Conservation (phyloP, 768 basidiomycete species). For the Postia placenta region DNA sequence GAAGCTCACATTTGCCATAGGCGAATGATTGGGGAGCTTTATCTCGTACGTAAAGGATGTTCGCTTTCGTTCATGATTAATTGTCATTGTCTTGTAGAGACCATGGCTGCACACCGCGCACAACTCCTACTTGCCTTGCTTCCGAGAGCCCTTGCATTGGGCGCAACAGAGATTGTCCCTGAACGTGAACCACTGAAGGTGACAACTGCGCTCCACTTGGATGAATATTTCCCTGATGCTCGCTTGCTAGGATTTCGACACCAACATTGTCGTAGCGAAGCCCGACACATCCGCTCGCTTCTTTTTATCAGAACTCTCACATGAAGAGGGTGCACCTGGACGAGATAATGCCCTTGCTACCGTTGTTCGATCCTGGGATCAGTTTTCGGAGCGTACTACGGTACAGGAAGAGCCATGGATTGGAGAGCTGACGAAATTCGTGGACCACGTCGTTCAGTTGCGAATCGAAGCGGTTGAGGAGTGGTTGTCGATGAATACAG, state of each 20-base stretch:
- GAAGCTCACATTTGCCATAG: constrained; percentile 23
- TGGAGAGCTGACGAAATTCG: constrained; percentile 28
- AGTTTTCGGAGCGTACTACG: constrained; percentile 26
- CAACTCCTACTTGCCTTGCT: constrained; percentile 37
- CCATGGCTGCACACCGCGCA: constrained; percentile 22
- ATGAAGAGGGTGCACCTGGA: constrained; percentile 8
- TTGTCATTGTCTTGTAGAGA: too few relatives aligned
- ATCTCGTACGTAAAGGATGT: constrained; percentile 40
- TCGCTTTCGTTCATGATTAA: too few relatives aligned
- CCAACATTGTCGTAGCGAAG: constrained; percentile 32
- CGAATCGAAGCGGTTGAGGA: constrained; percentile 41
- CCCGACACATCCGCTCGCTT: constrained; percentile 34
- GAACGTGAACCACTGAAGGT: constrained; percentile 48
- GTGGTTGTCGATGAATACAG: constrained; percentile 47
- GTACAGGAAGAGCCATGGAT: constrained; percentile 38
- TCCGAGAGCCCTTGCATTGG: constrained; percentile 41
- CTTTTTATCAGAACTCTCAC: constrained; percentile 20
- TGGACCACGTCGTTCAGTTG: constrained; percentile 33
- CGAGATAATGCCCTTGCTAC: constrained; percentile 22
- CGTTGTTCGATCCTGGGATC: constrained; percentile 26
- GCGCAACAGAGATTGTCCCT: constrained; percentile 39
- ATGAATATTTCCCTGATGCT: background rate
- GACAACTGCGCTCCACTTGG: too few relatives aligned
- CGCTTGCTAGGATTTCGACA: constrained; percentile 45
- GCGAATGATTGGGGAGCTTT: constrained; percentile 61